Evolutionary conservation across 805 yeast species (phyloP), one percentile per base, ranked within the genome.

Genomic region (Zygosaccharomyces siamensis): DNA sequence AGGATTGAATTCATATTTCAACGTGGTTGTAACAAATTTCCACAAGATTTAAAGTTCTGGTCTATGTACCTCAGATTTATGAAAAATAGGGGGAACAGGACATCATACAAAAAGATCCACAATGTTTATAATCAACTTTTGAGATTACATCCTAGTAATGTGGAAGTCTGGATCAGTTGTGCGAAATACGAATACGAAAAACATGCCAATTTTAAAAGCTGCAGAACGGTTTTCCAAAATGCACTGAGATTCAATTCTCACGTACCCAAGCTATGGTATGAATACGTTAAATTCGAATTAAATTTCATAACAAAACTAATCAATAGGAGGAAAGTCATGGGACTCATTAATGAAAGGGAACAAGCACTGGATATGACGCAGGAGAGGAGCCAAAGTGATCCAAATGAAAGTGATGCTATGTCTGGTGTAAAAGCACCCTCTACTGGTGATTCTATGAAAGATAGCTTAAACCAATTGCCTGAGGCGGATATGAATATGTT

Each of bases 151-250:
- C 98, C 99, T n/a, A 78, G 86, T 38, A 86, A 90, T 61, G 79
- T 89, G 2, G 86, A 84, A 58, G 86, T 92, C 14, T 93, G 99
- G 99, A 79, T 93, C 38, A 79, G 88, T 60, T 97, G 97, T 21
- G 97, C 97, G 27, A 87, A 87, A 63, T 89, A 88, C 68, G 98
- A 93, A 69, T 84, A 87, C 60, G 97, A 92, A 58, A 79, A 78
- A 26, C 89, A 93, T 67, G 86, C 92, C 36, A 86, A 89, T 58
- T 87, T 95, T 39, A 82, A 84, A 62, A 90, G 95, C 40, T 90
- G 97, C 20, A 78, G 99, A 66, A 80, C 81, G 7, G 75, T 93
- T 23, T 81, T 89, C 66, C 97, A 90, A 67, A 80, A 86, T 56
- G 95, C 85, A 28, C 73, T 93, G 36, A 76, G 95, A 65, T 86